Base-by-base conservation (phyloP, 2,329 filamentous ascomycete species). In the Botrytis elliptica region DNA sequence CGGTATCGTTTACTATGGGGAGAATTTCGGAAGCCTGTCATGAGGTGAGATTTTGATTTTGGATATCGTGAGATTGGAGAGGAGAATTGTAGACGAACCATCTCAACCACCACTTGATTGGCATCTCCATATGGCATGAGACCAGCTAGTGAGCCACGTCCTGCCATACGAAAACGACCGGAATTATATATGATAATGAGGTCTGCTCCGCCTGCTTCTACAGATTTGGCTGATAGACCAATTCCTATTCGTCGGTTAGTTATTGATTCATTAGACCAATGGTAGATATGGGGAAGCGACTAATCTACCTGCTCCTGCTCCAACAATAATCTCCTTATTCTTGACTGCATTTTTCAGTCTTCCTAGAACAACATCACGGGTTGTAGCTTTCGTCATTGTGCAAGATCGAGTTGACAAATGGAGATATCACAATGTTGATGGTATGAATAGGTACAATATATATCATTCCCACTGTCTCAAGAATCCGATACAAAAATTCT, bases 111-210 rank as follows among this genome's bases (percentile, higher is more conserved):
- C 3, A 92, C 87, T 75, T 90, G 87, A 77, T 93, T 92, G 7
- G 91, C 90, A 79, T 92, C 90, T 6, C 89, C 88, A 79, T 91
- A 93, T 0, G 91, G 90, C 89, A 92, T 91, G 68, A 92, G 81
- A 0, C 91, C 91, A 0, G 91, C 90, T 18, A 93, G 82, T 0
- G 90, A 92, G 0, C 91, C 91, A 60, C 89, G 84, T 0, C 91
- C 91, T 0, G 90, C 91, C 91, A 93, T 93, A 16, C 91, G 88
- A 80, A 91, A 93, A 6, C 91, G 87, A 0, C 91, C 91, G 55
- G 88, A 90, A 81, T 93, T 93, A 84, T 93, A 93, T 77, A 93
- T 87, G 75, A 92, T 89, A 78, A 93, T 92, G 60, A 93, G 83
- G 78, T 93, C 90, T 22, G 87, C 89, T 75, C 90, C 90, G 55